phyloP scores from a whole-genome alignment of 768 basidiomycete genomes.

The Hemileccinum impolitum region DNA sequence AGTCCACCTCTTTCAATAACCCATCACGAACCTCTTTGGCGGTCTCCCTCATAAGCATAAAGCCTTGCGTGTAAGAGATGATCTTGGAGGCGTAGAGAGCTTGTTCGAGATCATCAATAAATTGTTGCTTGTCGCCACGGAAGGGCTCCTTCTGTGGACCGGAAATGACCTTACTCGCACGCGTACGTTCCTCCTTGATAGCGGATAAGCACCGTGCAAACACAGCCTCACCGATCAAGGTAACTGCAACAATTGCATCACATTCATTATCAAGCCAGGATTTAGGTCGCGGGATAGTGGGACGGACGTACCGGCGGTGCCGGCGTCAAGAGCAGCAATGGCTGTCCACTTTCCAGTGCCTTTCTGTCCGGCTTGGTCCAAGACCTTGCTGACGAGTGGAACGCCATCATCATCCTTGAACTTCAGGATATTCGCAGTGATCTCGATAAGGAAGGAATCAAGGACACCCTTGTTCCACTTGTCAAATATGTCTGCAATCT shows the following conservation, averaged over 20 bases:
- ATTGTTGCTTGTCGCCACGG: constrained; percentile 97
- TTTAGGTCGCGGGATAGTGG: constrained; percentile 4
- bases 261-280: constrained; percentile 6
- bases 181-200: constrained; percentile 92
- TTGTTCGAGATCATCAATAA: constrained; percentile 99
- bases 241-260: constrained; percentile 53
- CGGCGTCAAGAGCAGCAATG: constrained; percentile 91
- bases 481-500: constrained; percentile 92
- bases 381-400: constrained; percentile 89
- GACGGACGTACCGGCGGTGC: constrained; percentile 67
- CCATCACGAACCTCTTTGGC: constrained; percentile 72
- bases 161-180: constrained; percentile 86
- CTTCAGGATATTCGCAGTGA: constrained; percentile 94
- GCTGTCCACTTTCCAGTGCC: constrained; percentile 99
- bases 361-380: constrained; percentile 97
- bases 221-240: constrained; percentile 98
- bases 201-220: constrained; percentile 98
- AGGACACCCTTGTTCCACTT: constrained; percentile 99
- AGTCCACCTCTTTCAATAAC: not conserved
- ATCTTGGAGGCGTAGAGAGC: constrained; percentile 99
- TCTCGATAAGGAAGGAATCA: constrained; percentile 99
- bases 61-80: constrained; percentile 99
- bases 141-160: constrained; percentile 92
- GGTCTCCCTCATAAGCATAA: constrained; percentile 99
- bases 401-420: constrained; percentile 96